phyloP scores from a whole-genome alignment of 345 rosid genomes.

The Geranium brycei region DNA sequence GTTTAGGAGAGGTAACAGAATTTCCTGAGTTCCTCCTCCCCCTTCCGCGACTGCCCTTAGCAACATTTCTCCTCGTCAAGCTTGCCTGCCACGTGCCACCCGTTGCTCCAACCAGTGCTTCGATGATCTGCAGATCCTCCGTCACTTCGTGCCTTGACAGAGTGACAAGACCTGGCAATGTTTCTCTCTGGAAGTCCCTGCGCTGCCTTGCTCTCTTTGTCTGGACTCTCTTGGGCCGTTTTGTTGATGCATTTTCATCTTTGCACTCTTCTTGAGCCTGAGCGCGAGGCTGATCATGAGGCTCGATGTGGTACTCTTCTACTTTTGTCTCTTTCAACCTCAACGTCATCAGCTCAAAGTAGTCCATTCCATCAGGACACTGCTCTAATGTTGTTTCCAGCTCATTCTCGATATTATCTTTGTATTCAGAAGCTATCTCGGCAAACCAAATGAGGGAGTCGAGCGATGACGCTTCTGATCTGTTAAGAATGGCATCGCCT shows the following conservation, averaged over 20 bases:
- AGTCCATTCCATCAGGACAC: constrained; percentile 29
- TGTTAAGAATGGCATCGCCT: constrained; percentile 1
- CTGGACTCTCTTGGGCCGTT: constrained; percentile 47
- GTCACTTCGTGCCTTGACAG: constrained; percentile 54
- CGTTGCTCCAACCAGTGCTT: constrained; percentile 55
- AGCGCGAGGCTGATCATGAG: constrained; percentile 14
- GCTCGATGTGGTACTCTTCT: constrained; percentile 18
- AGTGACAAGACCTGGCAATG: constrained; percentile 48
- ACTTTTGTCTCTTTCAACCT: constrained; percentile 36
- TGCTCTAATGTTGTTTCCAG: constrained; percentile 2
- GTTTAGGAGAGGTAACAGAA: constrained; percentile 8
- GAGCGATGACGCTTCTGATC: constrained; percentile 11
- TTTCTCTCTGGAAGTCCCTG: constrained; percentile 67
- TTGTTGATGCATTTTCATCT: constrained; percentile 23
- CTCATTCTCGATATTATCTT: constrained; percentile 12
- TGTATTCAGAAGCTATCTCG: constrained; percentile 24
- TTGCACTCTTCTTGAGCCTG: constrained; percentile 19
- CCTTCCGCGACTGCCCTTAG: constrained; percentile 23
- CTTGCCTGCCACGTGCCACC: constrained; percentile 48
- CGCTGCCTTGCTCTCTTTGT: constrained; percentile 61
- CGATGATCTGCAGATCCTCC: constrained; percentile 55
- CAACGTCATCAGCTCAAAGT: constrained; percentile 58
- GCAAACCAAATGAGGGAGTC: constrained; percentile 57
- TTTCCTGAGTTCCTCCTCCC: constrained; percentile 30
- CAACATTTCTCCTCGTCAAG: constrained; percentile 27